phyloP scores from a whole-genome alignment of 2,329 filamentous ascomycete species.

The Scytalidium sp. region DNA sequence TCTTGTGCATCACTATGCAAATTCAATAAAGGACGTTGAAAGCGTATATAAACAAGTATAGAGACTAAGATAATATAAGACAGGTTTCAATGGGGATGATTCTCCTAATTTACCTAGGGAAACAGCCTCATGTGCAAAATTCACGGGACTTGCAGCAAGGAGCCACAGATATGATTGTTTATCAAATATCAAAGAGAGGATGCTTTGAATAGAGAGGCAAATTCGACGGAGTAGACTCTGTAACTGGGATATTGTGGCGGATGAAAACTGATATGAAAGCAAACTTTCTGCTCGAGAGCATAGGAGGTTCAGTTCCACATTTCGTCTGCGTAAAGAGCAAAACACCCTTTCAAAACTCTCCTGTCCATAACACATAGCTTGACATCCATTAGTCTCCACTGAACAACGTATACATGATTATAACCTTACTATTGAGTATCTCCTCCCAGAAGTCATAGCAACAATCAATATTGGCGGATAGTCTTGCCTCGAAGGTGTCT shows the following conservation, averaged over 20 bases:
- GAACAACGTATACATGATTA: not conserved
- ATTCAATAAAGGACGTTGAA: not conserved
- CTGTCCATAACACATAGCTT: not conserved
- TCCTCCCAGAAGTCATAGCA: not conserved
- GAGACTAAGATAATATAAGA: not conserved
- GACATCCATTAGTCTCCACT: not conserved
- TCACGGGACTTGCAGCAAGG: not conserved
- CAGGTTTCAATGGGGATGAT: not conserved
- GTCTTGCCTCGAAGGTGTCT: not conserved
- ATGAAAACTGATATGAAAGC: not conserved
- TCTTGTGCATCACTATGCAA: not conserved
- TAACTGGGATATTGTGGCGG: not conserved
- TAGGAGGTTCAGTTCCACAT: not conserved
- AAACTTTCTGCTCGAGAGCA: not conserved
- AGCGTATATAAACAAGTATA: not conserved
- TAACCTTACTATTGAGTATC: not conserved
- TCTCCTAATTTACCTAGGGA: not conserved
- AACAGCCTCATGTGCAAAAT: not conserved
- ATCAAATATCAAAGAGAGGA: not conserved
- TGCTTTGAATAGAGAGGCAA: not conserved
- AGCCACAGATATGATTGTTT: not conserved
- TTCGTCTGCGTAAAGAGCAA: not conserved
- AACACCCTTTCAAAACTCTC: not conserved
- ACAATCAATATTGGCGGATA: not conserved
- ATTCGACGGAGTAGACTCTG: not conserved